These are phyloP conservation scores for apple (Malus domestica) DNA, from an alignment of 306 rosid genomes.

Conservation along the genomic window ASM211411v1 NC_041804.1:21328001-21328500, in stretches of 20 bases:
- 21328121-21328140: neutral
- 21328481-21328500: neutral
- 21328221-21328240: slow-evolving; percentile 10
- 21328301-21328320: slow-evolving; percentile 4
- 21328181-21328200: neutral
- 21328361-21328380: neutral
- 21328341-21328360: slow-evolving; percentile 10
- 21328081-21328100: too few species aligned
- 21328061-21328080: fast-evolving
- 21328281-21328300: slow-evolving; percentile 2
- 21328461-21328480: neutral
- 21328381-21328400: neutral
- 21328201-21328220: neutral
- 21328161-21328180: neutral
- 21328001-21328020: too few species aligned
- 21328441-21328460: neutral
- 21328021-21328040: too few species aligned
- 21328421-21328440: neutral
- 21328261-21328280: slow-evolving; percentile 64
- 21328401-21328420: neutral
- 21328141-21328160: neutral
- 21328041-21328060: too few species aligned
- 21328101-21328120: too few species aligned
- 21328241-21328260: slow-evolving; percentile 54
- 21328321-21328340: neutral